These are phyloP conservation scores for Trichosporon sp. DNA, from an alignment of 1,284 basidiomycete species.

Conservation along the genomic window DNA sequence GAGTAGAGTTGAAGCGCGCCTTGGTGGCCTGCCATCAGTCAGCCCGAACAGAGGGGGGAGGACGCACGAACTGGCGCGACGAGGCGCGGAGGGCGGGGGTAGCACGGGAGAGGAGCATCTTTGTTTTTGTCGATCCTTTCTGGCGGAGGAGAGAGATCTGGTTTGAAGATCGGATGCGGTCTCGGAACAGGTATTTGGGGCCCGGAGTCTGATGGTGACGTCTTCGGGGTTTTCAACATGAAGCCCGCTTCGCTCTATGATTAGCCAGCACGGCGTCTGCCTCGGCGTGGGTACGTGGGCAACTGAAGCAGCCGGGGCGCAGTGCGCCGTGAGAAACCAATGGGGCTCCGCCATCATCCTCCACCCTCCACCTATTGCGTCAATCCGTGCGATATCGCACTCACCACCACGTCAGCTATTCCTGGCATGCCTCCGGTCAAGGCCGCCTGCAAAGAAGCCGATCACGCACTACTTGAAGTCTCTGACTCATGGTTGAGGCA, in stretches of 20 bases:
- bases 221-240: background rate
- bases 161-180: background rate
- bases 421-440: too few species aligned
- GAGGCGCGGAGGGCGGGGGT: slow-evolving; percentile 19
- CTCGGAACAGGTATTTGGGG: background rate
- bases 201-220: background rate
- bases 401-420: background rate
- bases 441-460: too few species aligned
- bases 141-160: background rate
- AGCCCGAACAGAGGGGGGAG: background rate
- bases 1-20: slow-evolving; percentile 2
- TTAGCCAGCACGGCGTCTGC: background rate
- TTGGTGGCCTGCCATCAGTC: slow-evolving; percentile 11
- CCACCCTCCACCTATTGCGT: background rate
- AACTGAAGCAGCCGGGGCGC: background rate
- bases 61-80: slow-evolving; percentile 13
- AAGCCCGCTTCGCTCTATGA: background rate
- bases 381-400: background rate
- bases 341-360: background rate
- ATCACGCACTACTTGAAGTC: too few species aligned
- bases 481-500: too few species aligned
- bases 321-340: background rate
- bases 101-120: slow-evolving; percentile 16
- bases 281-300: background rate
- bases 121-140: background rate